These are phyloP conservation scores for Rhizophagus clarus DNA, from an alignment of 192 early-diverging fungal genomes.

Conservation along the genomic window DNA sequence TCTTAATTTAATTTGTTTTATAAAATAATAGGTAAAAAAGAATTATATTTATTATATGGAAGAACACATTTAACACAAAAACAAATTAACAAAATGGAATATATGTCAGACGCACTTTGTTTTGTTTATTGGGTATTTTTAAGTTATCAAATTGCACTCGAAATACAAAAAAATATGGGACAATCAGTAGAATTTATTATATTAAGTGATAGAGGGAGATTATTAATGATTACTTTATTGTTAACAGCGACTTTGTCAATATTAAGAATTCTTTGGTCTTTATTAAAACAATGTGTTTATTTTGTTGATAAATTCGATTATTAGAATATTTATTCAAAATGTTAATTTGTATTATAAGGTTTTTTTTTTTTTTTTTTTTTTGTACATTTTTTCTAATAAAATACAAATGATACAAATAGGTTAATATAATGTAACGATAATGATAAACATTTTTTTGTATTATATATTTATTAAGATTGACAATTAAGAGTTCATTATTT, in stretches of 20 bases:
- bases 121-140: constrained; percentile 1
- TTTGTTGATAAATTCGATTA: neutral
- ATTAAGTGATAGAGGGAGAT: neutral
- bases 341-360: neutral
- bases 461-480: too few species aligned
- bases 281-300: neutral
- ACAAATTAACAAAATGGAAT: neutral
- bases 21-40: neutral
- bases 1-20: neutral
- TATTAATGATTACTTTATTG: constrained; percentile 4
- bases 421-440: too few species aligned
- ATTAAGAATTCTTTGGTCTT: neutral
- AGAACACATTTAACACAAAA: neutral
- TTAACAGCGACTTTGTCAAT: neutral
- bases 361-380: too few species aligned
- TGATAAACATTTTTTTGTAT: too few species aligned
- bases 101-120: neutral
- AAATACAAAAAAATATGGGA: constrained; percentile 1
- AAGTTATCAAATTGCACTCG: neutral
- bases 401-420: too few species aligned
- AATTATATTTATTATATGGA: neutral
- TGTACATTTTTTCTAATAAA: too few species aligned
- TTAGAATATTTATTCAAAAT: neutral
- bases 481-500: too few species aligned
- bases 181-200: neutral